Evolutionary conservation across 805 yeast species (phyloP).

Genomic region (Metschnikowia lachancei): DNA sequence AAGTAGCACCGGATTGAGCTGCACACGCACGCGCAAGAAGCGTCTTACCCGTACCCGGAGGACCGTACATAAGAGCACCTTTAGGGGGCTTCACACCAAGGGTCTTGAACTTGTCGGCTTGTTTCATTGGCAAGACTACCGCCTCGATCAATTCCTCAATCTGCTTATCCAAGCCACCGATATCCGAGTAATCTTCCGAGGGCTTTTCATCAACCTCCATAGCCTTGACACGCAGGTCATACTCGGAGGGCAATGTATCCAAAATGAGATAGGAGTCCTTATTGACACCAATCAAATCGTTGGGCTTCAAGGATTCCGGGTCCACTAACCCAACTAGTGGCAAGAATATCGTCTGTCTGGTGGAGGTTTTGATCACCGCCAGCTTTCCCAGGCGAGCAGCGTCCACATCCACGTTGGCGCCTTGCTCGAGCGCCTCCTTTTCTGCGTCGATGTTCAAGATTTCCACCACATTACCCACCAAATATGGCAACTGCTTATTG

Average conservation of each 20-base stretch:
- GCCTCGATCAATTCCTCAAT: slow-evolving; percentile 25
- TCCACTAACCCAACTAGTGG: slow-evolving; percentile 96
- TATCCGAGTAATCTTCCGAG: slow-evolving; percentile 93
- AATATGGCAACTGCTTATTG: slow-evolving; percentile 90
- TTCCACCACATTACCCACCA: slow-evolving; percentile 96
- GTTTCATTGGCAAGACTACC: slow-evolving; percentile 24
- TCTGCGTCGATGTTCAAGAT: slow-evolving; percentile 84
- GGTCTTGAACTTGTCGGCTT: slow-evolving; percentile 23
- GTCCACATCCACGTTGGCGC: slow-evolving; percentile 92
- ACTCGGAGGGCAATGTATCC: slow-evolving; percentile 95
- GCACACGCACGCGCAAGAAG: slow-evolving; percentile 25
- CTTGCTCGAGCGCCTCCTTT: slow-evolving; percentile 80
- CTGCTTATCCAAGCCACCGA: slow-evolving; percentile 82
- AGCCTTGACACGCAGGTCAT: slow-evolving; percentile 96
- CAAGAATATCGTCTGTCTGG: slow-evolving; percentile 94
- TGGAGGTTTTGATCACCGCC: slow-evolving; percentile 97
- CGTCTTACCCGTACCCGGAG: slow-evolving; percentile 24
- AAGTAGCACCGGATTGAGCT: slow-evolving; percentile 23
- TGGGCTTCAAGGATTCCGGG: slow-evolving; percentile 89
- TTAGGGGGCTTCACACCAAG: slow-evolving; percentile 23
- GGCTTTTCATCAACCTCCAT: slow-evolving; percentile 99
- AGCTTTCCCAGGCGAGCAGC: slow-evolving; percentile 90
- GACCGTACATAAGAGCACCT: slow-evolving; percentile 26
- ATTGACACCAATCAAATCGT: slow-evolving; percentile 95
- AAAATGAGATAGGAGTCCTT: slow-evolving; percentile 91